phyloP scores from a whole-genome alignment of 805 yeast genomes.

The Kurtzmaniella cleridarum region DNA sequence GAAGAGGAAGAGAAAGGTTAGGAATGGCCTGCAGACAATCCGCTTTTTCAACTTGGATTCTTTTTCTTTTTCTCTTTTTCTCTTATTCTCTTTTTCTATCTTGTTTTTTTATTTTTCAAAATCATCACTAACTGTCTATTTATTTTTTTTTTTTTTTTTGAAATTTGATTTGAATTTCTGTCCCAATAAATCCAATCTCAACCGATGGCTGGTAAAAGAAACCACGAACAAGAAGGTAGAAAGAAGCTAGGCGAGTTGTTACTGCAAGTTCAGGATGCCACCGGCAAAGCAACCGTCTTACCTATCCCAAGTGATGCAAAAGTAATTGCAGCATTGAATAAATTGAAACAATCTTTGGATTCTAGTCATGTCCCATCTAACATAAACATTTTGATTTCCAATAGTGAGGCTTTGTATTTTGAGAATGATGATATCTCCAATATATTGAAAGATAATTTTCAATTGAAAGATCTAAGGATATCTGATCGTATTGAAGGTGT shows the following conservation, averaged over 20 bases:
- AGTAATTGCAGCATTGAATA: constrained; percentile 18
- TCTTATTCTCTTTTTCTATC: no score
- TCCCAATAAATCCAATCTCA: no score
- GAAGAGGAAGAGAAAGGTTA: constrained; percentile 3
- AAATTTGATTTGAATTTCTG: no score
- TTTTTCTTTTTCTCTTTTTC: no score
- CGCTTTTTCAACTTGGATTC: no score
- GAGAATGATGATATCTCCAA: constrained; percentile 10
- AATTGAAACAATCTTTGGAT: constrained; percentile 5
- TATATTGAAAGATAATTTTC: constrained; percentile 16
- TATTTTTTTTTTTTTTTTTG: no score
- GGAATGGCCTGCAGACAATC: background rate
- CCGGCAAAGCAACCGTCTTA: background rate
- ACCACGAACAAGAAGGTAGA: no score
- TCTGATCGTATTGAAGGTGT: constrained; percentile 18
- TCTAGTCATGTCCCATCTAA: background rate
- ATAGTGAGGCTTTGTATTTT: constrained; percentile 23
- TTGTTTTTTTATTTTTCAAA: no score
- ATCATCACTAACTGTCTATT: no score
- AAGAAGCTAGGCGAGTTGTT: no score
- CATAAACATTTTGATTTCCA: constrained; percentile 11
- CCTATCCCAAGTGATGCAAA: constrained; percentile 18
- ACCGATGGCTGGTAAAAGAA: no score
- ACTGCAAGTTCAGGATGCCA: no score
- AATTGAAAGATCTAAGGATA: constrained; percentile 14